Evolutionary conservation across 2,329 filamentous ascomycete species (phyloP).

Genomic region (Alternaria metachromatica): DNA sequence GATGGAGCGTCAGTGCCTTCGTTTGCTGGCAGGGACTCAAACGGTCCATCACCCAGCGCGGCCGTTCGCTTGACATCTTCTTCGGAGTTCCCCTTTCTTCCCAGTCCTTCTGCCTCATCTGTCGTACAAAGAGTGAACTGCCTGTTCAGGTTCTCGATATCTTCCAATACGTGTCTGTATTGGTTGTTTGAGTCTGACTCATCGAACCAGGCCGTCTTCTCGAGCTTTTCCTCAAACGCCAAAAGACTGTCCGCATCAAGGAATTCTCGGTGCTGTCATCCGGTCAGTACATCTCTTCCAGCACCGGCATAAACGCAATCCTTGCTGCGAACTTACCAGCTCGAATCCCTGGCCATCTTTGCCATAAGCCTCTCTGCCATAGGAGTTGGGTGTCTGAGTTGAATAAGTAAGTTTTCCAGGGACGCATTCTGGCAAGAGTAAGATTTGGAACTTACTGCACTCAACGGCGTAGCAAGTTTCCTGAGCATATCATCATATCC

Average conservation of each 20-base stretch:
- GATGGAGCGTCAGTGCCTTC: background rate
- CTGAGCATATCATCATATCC: no score
- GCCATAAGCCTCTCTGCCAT: no score
- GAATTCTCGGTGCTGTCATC: no score
- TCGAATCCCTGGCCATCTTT: no score
- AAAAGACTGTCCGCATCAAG: background rate
- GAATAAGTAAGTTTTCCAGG: background rate
- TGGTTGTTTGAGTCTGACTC: background rate
- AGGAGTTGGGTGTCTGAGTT: background rate
- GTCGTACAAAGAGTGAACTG: background rate
- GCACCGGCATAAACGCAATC: background rate
- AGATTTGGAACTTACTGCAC: no score
- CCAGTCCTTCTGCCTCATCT: background rate
- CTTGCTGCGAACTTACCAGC: background rate
- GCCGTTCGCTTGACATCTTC: background rate
- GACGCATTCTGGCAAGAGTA: no score
- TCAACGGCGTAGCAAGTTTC: no score
- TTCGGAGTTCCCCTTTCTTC: background rate
- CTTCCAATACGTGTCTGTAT: background rate
- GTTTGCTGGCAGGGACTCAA: background rate
- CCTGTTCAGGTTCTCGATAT: background rate
- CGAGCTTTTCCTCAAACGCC: no score
- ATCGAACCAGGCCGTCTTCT: no score
- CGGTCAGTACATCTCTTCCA: background rate
- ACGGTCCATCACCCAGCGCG: background rate